A percentile compares a stretch with the other conserved stretches of the same genome.
Conservation (phyloP, 306 rosid species). For the Adenanthera pavonina region DNA sequence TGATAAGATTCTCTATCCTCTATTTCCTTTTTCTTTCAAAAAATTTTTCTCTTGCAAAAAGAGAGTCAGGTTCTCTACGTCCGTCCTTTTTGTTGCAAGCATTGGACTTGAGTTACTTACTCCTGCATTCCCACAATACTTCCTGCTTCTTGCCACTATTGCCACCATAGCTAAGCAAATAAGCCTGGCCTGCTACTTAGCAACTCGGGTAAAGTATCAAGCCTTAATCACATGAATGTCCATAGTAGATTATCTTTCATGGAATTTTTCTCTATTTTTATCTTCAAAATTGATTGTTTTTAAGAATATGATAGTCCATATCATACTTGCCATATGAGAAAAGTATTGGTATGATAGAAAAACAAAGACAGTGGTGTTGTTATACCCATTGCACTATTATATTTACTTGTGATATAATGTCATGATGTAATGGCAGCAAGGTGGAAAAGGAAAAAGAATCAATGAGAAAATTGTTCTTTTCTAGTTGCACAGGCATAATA, state of each 20-base stretch:
- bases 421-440: conserved; percentile 10
- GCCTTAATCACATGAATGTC: not conserved
- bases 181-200: conserved; percentile 86
- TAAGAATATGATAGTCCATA: not conserved
- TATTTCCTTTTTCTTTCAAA: not conserved
- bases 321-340: conserved; percentile 4
- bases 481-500: not conserved
- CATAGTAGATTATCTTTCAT: conserved; percentile 14
- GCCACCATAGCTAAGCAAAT: conserved; percentile 94
- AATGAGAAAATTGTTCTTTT: not conserved
- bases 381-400: conserved; percentile 5
- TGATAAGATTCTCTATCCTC: conserved; percentile 13
- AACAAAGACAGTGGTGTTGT: not conserved
- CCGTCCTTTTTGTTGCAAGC: conserved; percentile 77
- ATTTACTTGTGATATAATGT: conserved; percentile 1
- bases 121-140: conserved; percentile 71
- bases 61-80: conserved; percentile 89
- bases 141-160: conserved; percentile 84
- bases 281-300: conserved; percentile 9
- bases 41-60: conserved; percentile 46
- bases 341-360: not conserved
- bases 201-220: conserved; percentile 74
- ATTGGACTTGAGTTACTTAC: conserved; percentile 91
- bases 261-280: conserved; percentile 3
- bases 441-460: conserved; percentile 12